These are phyloP conservation scores for Clathrospora elynae DNA, from an alignment of 2,329 filamentous ascomycete genomes.

Conservation along the genomic window DNA sequence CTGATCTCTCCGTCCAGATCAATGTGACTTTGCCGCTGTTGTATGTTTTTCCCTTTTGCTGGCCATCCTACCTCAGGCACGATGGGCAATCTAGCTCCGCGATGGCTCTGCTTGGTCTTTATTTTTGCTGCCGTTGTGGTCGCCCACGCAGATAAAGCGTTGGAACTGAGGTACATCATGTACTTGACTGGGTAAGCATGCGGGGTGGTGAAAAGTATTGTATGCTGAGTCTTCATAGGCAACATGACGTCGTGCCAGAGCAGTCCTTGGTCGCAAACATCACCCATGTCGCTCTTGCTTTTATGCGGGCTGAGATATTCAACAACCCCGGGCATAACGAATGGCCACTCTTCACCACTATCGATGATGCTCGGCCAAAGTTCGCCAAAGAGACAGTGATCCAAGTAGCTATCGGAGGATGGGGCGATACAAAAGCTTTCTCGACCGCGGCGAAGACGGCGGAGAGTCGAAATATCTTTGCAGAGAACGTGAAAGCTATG, in stretches of 20 bases:
- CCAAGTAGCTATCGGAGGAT: constrained; percentile 73
- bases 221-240: constrained; percentile 18
- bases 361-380: constrained; percentile 41
- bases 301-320: constrained; percentile 39
- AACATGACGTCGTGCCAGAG: constrained; percentile 36
- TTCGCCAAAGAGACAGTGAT: constrained; percentile 47
- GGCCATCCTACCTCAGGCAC: too few relatives aligned
- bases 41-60: too few relatives aligned
- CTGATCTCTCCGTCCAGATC: too few relatives aligned
- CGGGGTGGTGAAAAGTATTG: not conserved
- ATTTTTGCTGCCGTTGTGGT: not conserved
- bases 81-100: too few relatives aligned
- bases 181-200: constrained; percentile 19
- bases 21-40: too few relatives aligned
- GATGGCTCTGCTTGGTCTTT: too few relatives aligned
- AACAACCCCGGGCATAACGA: constrained; percentile 25
- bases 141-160: not conserved
- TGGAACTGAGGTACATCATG: constrained; percentile 9
- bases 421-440: constrained; percentile 71
- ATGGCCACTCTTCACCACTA: constrained; percentile 37
- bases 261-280: constrained; percentile 20
- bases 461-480: constrained; percentile 59
- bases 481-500: constrained; percentile 67
- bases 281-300: constrained; percentile 40
- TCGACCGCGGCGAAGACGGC: constrained; percentile 60